Evolutionary conservation across 805 yeast genomes (phyloP).

Genomic region (Wickerhamiella allomyrinae): DNA sequence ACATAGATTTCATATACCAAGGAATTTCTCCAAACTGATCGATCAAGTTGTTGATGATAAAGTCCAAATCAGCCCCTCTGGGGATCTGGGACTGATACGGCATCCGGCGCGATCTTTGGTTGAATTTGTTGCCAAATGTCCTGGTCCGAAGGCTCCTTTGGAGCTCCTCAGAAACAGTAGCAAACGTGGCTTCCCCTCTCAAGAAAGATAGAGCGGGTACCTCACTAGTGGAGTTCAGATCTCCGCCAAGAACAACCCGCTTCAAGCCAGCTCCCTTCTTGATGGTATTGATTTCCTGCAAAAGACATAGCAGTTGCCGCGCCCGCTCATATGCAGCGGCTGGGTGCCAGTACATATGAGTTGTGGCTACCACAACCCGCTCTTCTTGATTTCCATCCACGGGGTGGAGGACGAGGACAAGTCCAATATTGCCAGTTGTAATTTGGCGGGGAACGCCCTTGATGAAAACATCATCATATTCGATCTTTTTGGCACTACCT

Average conservation of each 20-base stretch:
- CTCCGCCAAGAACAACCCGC: background rate
- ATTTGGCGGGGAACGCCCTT: constrained; percentile 36
- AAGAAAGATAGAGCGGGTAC: too few relatives aligned
- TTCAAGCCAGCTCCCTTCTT: background rate
- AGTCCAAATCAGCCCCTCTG: too few relatives aligned
- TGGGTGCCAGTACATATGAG: constrained; percentile 94
- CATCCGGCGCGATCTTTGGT: too few relatives aligned
- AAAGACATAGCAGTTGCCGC: constrained; percentile 36
- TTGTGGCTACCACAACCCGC: constrained; percentile 57
- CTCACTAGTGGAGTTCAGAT: background rate
- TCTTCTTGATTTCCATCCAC: constrained; percentile 13
- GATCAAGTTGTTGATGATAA: too few relatives aligned
- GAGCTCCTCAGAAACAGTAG: too few relatives aligned
- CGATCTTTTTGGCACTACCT: background rate
- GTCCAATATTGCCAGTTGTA: constrained; percentile 56
- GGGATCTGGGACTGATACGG: too few relatives aligned
- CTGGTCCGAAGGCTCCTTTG: too few relatives aligned
- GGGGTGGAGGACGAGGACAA: constrained; percentile 36
- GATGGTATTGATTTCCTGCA: constrained; percentile 12
- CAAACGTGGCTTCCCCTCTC: too few relatives aligned
- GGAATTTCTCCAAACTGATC: too few relatives aligned
- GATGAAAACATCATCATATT: constrained; percentile 47
- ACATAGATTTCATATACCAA: background rate
- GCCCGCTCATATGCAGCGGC: constrained; percentile 83
- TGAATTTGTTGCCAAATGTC: too few relatives aligned